Evolutionary conservation across 202 grass and related monocot genomes (phyloP), one percentile per base, ranked within the genome.

Genomic region (Saccharum hybrid): DNA sequence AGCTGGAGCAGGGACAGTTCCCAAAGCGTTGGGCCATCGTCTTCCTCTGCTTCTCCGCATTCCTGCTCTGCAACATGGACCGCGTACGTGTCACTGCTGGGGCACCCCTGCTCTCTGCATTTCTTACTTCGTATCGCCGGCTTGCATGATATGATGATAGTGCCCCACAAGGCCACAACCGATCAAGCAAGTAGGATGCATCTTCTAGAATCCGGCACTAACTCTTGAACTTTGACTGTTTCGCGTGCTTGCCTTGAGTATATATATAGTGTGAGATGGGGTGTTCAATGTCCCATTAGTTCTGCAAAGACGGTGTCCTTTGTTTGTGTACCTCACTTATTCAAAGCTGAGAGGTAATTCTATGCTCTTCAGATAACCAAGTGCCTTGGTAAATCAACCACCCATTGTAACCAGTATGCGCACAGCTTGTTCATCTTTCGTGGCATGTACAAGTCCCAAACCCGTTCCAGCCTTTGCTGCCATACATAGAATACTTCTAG

Each of bases 31-130:
- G 93, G 96, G 85, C 79, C 71, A 96, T 98, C 38, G 93, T 96
- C 42, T 88, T 98, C 69, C 90, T 98, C 48, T 96, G 96, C 88
- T 98, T 98, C 91, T 98, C 93, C 66, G 89, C 91, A 11, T 98
- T 98, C 84, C 87, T 98, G 56, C 75, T 98, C 76, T 98, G 93
- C 87, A 98, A 98, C 91, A 98, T 96, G 96, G 93, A 98, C 74
- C 89, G 93, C 2, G 96, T 94, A 85, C 63, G 90, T 61, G 80
- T 61, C 18, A n/a, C 74, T 34, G 19, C 18, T 57, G 7, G 52
- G 18, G 51, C 3, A 49, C 59, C 19, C 19, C 38, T 30, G 4
- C 15, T 66, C 77, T 18, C 6, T 16, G 72, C 14, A 18, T 4
- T 39, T 19, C 52, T 2, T 2, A 51, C 48, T 51, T 1, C 0